Conservation (phyloP, 2,329 filamentous ascomycete genomes). For the Aspergillus chevalieri region DNA sequence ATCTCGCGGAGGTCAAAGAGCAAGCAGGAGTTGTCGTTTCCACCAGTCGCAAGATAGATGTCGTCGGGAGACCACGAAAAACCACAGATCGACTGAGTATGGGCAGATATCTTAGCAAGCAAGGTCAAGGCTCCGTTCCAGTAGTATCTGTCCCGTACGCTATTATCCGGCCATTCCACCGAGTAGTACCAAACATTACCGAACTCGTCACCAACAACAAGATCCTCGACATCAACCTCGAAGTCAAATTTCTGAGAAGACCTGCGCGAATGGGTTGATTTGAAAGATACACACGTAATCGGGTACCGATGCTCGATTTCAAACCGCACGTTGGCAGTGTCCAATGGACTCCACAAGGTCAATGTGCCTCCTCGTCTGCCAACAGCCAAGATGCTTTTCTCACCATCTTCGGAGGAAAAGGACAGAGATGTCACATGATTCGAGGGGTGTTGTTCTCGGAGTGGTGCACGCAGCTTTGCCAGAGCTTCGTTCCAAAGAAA, state of each 20-base stretch:
- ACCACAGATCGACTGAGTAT: conserved; percentile 87
- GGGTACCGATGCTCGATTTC: conserved; percentile 65
- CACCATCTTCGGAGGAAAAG: conserved; percentile 75
- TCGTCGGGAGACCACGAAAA: conserved; percentile 80
- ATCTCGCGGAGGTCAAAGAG: conserved; percentile 67
- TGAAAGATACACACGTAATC: conserved; percentile 76
- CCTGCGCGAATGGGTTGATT: conserved; percentile 54
- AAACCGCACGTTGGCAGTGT: conserved; percentile 59
- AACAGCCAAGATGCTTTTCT: conserved; percentile 74
- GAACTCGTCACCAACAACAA: conserved; percentile 77
- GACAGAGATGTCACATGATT: conserved; percentile 73
- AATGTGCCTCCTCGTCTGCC: conserved; percentile 73
- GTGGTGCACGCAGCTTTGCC: conserved; percentile 58
- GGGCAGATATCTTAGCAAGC: conserved; percentile 68
- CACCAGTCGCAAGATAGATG: conserved; percentile 73
- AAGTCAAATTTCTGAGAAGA: conserved; percentile 44
- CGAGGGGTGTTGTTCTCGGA: conserved; percentile 42
- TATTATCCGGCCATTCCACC: conserved; percentile 67
- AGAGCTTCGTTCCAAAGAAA: conserved; percentile 81
- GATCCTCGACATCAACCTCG: conserved; percentile 66
- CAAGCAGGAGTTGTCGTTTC: conserved; percentile 85
- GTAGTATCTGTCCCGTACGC: conserved; percentile 58
- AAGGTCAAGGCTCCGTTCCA: conserved; percentile 76
- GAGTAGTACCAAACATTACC: conserved; percentile 84
- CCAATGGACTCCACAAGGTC: conserved; percentile 67